These are phyloP conservation scores for Aspergillus hancockii DNA, from an alignment of 495 filamentous ascomycete species.

Conservation along the genomic window DNA sequence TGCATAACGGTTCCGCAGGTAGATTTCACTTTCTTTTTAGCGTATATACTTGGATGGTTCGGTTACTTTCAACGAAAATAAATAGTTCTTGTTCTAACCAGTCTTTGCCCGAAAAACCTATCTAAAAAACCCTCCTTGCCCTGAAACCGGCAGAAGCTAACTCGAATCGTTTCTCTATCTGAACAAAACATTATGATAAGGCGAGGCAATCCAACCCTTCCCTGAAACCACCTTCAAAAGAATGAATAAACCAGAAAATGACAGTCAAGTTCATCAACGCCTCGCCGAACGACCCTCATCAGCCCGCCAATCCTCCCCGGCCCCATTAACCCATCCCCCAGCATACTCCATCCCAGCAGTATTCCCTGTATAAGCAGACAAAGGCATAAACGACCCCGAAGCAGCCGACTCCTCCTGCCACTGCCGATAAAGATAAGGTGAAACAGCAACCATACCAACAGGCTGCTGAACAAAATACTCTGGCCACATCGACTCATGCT, in stretches of 20 bases:
- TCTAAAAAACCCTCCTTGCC: neutral
- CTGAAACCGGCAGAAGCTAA: neutral
- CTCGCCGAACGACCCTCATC: neutral
- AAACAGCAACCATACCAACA: constrained; percentile 16
- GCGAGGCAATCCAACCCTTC: neutral
- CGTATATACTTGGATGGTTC: constrained; percentile 16
- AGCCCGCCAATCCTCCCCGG: neutral
- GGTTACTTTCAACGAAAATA: neutral
- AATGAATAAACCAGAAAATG: neutral
- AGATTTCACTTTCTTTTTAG: constrained; percentile 7
- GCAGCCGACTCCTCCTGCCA: constrained; percentile 15
- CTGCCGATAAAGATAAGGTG: constrained; percentile 20
- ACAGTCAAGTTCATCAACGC: neutral
- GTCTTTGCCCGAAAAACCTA: neutral
- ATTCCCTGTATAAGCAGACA: constrained; percentile 19
- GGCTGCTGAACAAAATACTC: constrained; percentile 13
- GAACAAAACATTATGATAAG: neutral
- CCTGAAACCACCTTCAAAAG: neutral
- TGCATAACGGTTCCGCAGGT: constrained; percentile 15
- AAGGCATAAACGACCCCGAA: constrained; percentile 13
- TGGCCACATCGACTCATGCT: constrained; percentile 16
- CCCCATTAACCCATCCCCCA: constrained; percentile 7
- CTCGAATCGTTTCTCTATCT: neutral
- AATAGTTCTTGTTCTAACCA: neutral
- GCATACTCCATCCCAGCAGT: constrained; percentile 6